Evolutionary conservation across 1,139 yeast species (phyloP), one percentile per base, ranked within the genome.

Genomic region (Pichia sp.): DNA sequence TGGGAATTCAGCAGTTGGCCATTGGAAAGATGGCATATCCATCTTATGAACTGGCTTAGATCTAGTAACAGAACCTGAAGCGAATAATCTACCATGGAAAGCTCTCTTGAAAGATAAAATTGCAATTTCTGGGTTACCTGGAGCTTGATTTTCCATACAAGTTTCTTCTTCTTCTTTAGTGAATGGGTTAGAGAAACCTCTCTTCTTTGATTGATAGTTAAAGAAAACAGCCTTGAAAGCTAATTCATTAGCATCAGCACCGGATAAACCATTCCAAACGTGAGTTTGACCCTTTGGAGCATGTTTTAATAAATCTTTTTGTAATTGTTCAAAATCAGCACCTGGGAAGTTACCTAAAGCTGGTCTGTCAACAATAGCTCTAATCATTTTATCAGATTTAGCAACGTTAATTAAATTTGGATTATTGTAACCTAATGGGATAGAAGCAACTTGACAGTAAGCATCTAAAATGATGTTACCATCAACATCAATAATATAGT

Each of bases 1-100:
- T 48, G 95, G 95, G 71, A 80, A 85, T 54, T 83, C 79, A 38
- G 94, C 92, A 65, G 81, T 82, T 60, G 95, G 95, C 95, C 95
- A 84, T 56, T 82, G 76, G 69, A 84, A 84, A 16, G 89, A 76
- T 49, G 95, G 95, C 64, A 84, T 77, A 61, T 84, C 95, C 64
- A 84, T 74, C 69, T 84, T 84, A 71, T 85, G 94, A 55, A 84
- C 74, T 52, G 94, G 89, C 70, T 83, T 85, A 43, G 92, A 82
- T 63, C 89, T 72, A 28, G 95, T 84, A 53, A 84, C 76, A 25
- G 90, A 79, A 35, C 82, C 82, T 39, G 89, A 74, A 23, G 92
- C 95, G 68, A 84, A 82, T 52, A 83, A 70, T 64, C 95, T 76
- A 49, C 95, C 95, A 63, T 84, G 95, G 82, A 84, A 84, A 29